phyloP scores from a whole-genome alignment of 345 rosid species.

The Eucalyptus globulus region DNA sequence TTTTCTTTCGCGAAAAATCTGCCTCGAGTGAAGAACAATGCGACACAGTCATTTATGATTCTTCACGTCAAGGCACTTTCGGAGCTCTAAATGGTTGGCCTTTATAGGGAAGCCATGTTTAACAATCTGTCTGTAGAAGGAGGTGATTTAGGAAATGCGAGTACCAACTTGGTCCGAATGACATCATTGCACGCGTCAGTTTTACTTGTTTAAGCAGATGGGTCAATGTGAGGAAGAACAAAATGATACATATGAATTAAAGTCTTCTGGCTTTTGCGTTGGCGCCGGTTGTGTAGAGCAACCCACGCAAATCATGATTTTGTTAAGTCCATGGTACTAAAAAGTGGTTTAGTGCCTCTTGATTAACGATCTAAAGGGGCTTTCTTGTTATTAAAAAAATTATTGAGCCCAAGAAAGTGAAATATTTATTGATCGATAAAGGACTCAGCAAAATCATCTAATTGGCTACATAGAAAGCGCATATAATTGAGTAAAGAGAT shows the following conservation, averaged over 20 bases:
- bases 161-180: background rate
- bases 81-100: background rate
- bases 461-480: background rate
- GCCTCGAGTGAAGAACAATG: background rate
- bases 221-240: background rate
- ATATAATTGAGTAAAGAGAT: background rate
- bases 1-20: background rate
- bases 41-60: background rate
- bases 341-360: background rate
- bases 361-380: background rate
- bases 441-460: background rate
- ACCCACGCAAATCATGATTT: background rate
- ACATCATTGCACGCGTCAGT: background rate
- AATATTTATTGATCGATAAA: fast-evolving
- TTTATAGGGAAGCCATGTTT: background rate
- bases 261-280: background rate
- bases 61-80: background rate
- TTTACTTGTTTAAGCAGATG: background rate
- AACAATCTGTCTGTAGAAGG: background rate
- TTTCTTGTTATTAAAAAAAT: background rate
- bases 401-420: background rate
- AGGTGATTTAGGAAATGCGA: background rate
- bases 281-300: background rate
- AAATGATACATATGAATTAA: background rate
- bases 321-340: background rate